phyloP scores from a whole-genome alignment of 2,329 filamentous ascomycete genomes.

The Penicillium fuscoglaucum region DNA sequence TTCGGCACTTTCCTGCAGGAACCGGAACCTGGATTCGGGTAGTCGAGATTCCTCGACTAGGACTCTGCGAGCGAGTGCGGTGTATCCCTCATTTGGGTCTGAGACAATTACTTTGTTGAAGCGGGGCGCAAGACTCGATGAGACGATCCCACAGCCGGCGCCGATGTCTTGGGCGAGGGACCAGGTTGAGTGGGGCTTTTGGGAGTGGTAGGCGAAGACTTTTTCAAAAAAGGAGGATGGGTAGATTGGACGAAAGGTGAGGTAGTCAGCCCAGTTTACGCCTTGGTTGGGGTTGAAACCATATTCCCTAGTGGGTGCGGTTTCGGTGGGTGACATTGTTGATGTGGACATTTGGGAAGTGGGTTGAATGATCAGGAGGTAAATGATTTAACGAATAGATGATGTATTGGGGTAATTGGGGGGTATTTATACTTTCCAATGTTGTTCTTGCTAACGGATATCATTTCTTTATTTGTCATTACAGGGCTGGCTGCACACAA shows the following conservation, averaged over 20 bases:
- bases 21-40: not conserved
- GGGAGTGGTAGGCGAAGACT: slow-evolving; percentile 5
- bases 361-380: not conserved
- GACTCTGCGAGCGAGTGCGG: slow-evolving; percentile 1
- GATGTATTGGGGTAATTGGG: not conserved
- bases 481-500: not conserved
- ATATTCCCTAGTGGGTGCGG: not conserved
- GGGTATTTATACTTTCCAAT: not conserved
- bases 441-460: not conserved
- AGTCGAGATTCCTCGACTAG: not conserved
- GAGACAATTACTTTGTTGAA: slow-evolving; percentile 7
- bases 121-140: not conserved
- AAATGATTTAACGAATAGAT: not conserved
- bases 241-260: slow-evolving; percentile 8
- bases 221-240: slow-evolving; percentile 6
- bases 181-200: not conserved
- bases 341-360: not conserved
- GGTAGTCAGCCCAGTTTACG: slow-evolving; percentile 7
- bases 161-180: slow-evolving; percentile 5
- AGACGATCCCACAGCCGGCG: slow-evolving; percentile 7
- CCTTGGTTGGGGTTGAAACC: slow-evolving; percentile 7
- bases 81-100: slow-evolving; percentile 7
- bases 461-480: not conserved
- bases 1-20: slow-evolving; percentile 6
- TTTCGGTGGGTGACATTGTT: not conserved